Evolutionary conservation across 345 rosid genomes (phyloP), one percentile per base, ranked within the genome.

Genomic region (Schrenkiella parvula): DNA sequence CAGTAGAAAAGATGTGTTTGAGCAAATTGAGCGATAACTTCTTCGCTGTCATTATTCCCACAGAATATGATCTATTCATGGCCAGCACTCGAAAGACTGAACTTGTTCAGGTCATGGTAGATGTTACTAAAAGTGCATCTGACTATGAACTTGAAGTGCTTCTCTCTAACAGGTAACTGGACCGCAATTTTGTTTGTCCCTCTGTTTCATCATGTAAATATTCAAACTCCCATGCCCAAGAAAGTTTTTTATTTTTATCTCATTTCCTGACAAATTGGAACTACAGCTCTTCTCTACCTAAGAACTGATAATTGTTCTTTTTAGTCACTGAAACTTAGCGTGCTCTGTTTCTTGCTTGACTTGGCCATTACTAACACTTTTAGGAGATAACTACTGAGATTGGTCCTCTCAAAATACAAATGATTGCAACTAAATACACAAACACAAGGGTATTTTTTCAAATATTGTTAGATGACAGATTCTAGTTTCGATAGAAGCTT

Each of bases 11-110:
- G 76, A 76, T 90, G 73, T 86, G 83, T 72, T 80, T 95, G 77
- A 95, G 98, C 59, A 93, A 92, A 76, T 70, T 90, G 19, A 79
- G 86, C 39, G 98, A 95, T 80, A 89, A 90, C 79, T 95, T 95
- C 85, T 87, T 91, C 62, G 86, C 98, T 0, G 72, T 95, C 65
- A 79, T 95, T 31, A 76, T 95, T 46, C 98, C 98, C 10, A 90
- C 91, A 0, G 99, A 92, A 81, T 95, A 95, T 73, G 99, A 95
- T 82, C 58, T 92, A 6, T 91, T 95, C 46, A 86, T 92, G 93
- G 96, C 98, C 29, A 88, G 97, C 48, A 87, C 98, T 14, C 84
- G 97, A 23, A 95, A 92, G 82, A 84, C 89, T 19, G 99, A 95
- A 74, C 91, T 95, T 39, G 97, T 87, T 64, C 84, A 89, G 10